A percentile compares a stretch with the other conserved stretches of the same genome.
These are phyloP conservation scores for Kwoniella newhampshirensis DNA, from an alignment of 768 basidiomycete species.

Conservation along the genomic window DNA sequence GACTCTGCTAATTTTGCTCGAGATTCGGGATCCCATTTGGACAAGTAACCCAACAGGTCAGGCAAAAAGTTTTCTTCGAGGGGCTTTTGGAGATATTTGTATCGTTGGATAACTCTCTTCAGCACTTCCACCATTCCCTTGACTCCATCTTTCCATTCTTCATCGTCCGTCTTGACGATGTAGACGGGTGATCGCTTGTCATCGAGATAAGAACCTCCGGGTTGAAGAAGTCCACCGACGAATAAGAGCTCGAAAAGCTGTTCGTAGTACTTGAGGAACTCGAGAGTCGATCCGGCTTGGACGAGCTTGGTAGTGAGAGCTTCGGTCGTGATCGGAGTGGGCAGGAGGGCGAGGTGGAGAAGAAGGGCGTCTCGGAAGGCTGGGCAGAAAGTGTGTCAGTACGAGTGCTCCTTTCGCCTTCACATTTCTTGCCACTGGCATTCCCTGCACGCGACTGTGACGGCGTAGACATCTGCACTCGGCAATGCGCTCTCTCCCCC, in stretches of 20 bases:
- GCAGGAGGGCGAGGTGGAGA: conserved; percentile 48
- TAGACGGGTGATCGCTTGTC: conserved; percentile 77
- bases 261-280: conserved; percentile 96
- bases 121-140: conserved; percentile 92
- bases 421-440: not conserved
- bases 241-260: conserved; percentile 93
- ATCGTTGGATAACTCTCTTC: conserved; percentile 94
- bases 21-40: conserved; percentile 71
- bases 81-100: conserved; percentile 98
- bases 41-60: conserved; percentile 70
- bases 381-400: conserved; percentile 8
- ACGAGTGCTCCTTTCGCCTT: not conserved
- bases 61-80: conserved; percentile 83
- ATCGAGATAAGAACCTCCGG: conserved; percentile 87
- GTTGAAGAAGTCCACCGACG: conserved; percentile 92
- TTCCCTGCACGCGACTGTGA: too few relatives aligned
- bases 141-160: conserved; percentile 63
- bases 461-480: too few relatives aligned
- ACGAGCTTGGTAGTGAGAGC: conserved; percentile 60
- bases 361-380: conserved; percentile 52
- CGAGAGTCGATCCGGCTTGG: conserved; percentile 87
- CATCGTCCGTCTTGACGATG: conserved; percentile 47
- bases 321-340: conserved; percentile 42
- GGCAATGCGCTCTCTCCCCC: too few relatives aligned
- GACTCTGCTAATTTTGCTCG: conserved; percentile 81